These are phyloP conservation scores for Colletotrichum sp. DNA, from an alignment of 2,329 filamentous ascomycete genomes.

Conservation along the genomic window DNA sequence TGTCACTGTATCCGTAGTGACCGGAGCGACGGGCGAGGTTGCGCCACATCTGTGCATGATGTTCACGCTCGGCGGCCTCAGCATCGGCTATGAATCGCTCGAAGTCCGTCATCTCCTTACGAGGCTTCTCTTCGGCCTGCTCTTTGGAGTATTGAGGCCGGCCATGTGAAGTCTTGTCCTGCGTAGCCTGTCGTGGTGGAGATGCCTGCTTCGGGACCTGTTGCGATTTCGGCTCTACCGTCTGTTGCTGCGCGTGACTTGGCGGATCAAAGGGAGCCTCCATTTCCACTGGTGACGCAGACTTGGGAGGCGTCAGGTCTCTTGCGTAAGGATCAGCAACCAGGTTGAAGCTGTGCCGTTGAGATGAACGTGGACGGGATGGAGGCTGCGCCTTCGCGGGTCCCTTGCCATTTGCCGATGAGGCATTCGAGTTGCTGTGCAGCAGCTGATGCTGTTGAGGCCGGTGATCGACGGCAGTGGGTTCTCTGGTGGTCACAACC, in stretches of 20 bases:
- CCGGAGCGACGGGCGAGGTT: slow-evolving; percentile 23
- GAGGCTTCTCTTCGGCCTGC: neutral
- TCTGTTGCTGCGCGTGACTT: neutral
- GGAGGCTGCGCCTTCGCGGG: neutral
- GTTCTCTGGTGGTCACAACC: neutral
- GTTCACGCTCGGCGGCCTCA: slow-evolving; percentile 27
- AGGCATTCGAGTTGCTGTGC: neutral
- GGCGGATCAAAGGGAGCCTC: slow-evolving; percentile 4
- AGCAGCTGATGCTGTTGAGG: neutral
- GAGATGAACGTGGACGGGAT: neutral
- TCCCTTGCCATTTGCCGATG: neutral
- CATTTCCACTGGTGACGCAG: slow-evolving; percentile 13
- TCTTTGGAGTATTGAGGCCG: neutral
- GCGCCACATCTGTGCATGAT: slow-evolving; percentile 25
- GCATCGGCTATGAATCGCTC: slow-evolving; percentile 32
- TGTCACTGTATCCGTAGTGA: slow-evolving; percentile 10
- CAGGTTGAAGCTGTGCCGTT: slow-evolving; percentile 17
- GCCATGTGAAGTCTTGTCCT: neutral
- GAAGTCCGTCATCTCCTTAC: slow-evolving; percentile 25
- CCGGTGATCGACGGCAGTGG: neutral
- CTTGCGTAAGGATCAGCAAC: slow-evolving; percentile 10
- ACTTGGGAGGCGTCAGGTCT: slow-evolving; percentile 15
- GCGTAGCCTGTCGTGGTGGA: neutral
- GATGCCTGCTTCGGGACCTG: neutral
- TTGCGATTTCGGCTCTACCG: neutral